These are phyloP conservation scores for Diospyros lotus DNA, from an alignment of 148 eudicot genomes.

Conservation along the genomic window DNA sequence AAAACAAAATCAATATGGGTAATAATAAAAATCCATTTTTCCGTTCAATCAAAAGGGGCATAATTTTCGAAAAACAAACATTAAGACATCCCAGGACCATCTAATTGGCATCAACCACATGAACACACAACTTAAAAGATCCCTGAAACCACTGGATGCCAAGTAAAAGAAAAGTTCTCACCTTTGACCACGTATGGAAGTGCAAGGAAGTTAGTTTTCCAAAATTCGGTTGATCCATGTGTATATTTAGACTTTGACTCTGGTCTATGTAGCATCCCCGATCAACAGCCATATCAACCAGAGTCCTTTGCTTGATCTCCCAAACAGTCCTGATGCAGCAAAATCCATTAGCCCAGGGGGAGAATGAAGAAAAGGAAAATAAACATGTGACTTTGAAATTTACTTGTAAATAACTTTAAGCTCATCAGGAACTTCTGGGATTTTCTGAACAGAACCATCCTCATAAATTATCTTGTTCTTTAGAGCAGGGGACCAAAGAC, in stretches of 20 bases:
- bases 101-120: neutral
- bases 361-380: neutral
- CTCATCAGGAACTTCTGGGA: slow-evolving; percentile 65
- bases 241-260: slow-evolving; percentile 72
- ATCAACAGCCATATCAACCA: slow-evolving; percentile 74
- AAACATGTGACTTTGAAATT: slow-evolving; percentile 6
- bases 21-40: neutral
- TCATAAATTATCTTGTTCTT: slow-evolving; percentile 84
- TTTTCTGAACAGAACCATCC: slow-evolving; percentile 82
- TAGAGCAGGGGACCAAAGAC: slow-evolving; percentile 75
- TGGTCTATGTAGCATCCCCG: slow-evolving; percentile 74
- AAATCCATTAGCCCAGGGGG: slow-evolving; percentile 3
- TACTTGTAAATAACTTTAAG: slow-evolving; percentile 75
- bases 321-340: slow-evolving; percentile 63
- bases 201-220: slow-evolving; percentile 72
- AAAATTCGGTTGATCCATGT: slow-evolving; percentile 65
- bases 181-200: slow-evolving; percentile 53
- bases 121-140: neutral
- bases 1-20: neutral
- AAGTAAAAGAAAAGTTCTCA: neutral
- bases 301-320: slow-evolving; percentile 68
- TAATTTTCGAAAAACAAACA: neutral
- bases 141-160: neutral
- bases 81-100: neutral
- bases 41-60: neutral